These are phyloP conservation scores for Amanita inopinata DNA, from an alignment of 768 basidiomycete genomes.

Conservation along the genomic window DNA sequence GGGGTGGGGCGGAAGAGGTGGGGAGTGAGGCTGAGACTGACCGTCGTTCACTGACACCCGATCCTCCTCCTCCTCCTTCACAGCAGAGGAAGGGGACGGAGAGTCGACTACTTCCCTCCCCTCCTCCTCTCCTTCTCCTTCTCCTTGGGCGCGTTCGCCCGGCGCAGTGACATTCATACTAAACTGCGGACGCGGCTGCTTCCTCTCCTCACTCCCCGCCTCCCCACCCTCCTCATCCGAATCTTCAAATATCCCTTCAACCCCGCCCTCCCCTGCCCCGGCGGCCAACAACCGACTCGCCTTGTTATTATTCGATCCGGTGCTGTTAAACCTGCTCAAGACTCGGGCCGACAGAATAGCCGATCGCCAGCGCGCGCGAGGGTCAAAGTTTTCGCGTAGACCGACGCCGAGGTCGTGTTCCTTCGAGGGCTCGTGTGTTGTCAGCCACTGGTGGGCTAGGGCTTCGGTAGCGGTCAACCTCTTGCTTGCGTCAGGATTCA, in stretches of 20 bases:
- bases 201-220: not conserved
- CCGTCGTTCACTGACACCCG: not conserved
- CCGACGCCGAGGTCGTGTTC: constrained; percentile 69
- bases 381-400: constrained; percentile 76
- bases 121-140: constrained; percentile 1
- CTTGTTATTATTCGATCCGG: not conserved
- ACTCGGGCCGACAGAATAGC: constrained; percentile 51
- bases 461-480: constrained; percentile 74
- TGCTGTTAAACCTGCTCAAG: constrained; percentile 23
- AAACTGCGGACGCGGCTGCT: not conserved
- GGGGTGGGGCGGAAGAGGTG: not conserved
- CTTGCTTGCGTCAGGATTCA: constrained; percentile 59
- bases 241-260: constrained; percentile 4
- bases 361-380: constrained; percentile 61
- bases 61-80: not conserved
- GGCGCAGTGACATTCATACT: not conserved
- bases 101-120: not conserved
- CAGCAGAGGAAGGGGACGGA: not conserved
- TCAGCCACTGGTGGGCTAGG: constrained; percentile 34
- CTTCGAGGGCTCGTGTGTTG: constrained; percentile 48
- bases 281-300: not conserved
- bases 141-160: not conserved
- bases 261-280: not conserved
- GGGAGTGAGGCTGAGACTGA: not conserved
- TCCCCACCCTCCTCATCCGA: constrained; percentile 3